These are phyloP conservation scores for Plasmodium knowlesi DNA, from an alignment of 169 alveolate species.

Conservation along the genomic window DNA sequence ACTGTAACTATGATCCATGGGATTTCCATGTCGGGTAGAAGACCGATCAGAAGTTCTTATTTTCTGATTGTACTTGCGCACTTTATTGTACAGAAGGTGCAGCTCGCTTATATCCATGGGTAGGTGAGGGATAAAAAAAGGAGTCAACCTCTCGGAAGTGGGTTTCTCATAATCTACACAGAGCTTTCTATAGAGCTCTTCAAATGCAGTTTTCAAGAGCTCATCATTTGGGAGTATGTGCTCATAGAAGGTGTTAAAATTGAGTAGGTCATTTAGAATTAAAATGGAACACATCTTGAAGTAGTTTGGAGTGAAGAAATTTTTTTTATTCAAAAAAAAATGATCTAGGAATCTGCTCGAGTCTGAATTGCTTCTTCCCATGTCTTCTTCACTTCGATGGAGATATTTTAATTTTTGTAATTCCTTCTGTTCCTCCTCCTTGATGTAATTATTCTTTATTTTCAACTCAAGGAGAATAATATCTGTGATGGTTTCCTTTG, in stretches of 20 bases:
- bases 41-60: not conserved
- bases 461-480: slow-evolving; percentile 33
- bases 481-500: slow-evolving; percentile 63
- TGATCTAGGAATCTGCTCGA: not conserved
- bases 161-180: slow-evolving; percentile 25
- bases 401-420: slow-evolving; percentile 15
- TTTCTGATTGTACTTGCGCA: not conserved
- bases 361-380: not conserved
- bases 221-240: slow-evolving; percentile 31
- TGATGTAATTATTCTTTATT: slow-evolving; percentile 27
- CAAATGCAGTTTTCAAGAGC: slow-evolving; percentile 2
- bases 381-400: not conserved
- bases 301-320: slow-evolving; percentile 20
- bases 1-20: not conserved
- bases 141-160: not conserved
- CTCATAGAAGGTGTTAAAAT: slow-evolving; percentile 18
- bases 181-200: slow-evolving; percentile 21
- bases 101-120: slow-evolving; percentile 25
- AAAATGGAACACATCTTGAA: slow-evolving; percentile 65
- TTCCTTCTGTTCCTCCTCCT: slow-evolving; percentile 21
- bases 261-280: slow-evolving; percentile 44
- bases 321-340: slow-evolving; percentile 1
- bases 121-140: slow-evolving; percentile 11
- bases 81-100: not conserved
- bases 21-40: not conserved